Evolutionary conservation across 2,329 filamentous ascomycete species (phyloP).

Genomic region (Hymenoscyphus infarciens): DNA sequence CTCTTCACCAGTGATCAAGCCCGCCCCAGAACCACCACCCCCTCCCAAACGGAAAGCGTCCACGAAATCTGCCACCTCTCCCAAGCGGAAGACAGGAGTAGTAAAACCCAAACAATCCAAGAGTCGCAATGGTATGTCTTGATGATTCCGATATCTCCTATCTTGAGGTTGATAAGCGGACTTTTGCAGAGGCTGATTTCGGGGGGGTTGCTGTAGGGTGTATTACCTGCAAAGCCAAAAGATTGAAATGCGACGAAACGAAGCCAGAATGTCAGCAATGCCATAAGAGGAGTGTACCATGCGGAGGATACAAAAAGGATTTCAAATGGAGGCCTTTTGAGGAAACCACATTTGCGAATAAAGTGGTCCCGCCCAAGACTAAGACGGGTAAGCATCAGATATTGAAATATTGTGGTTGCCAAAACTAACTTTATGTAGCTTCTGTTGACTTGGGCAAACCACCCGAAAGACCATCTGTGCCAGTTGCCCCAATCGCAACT

Average conservation of each 20-base stretch:
- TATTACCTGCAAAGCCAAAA: slow-evolving; percentile 69
- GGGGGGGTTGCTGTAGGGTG: slow-evolving; percentile 50
- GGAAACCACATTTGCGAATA: slow-evolving; percentile 53
- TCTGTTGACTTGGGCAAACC: slow-evolving; percentile 24
- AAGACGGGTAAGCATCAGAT: slow-evolving; percentile 26
- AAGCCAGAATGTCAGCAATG: slow-evolving; percentile 68
- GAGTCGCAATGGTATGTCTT: slow-evolving; percentile 65
- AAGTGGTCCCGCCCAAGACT: slow-evolving; percentile 30
- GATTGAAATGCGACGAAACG: slow-evolving; percentile 70
- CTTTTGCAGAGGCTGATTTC: slow-evolving; percentile 13
- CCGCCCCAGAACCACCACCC: slow-evolving; percentile 31
- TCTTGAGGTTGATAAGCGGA: slow-evolving; percentile 26
- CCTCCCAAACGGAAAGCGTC: slow-evolving; percentile 29
- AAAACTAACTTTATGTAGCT: slow-evolving; percentile 17
- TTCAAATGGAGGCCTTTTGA: slow-evolving; percentile 73
- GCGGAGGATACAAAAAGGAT: slow-evolving; percentile 71
- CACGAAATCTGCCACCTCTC: slow-evolving; percentile 19
- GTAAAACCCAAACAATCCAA: slow-evolving; percentile 69
- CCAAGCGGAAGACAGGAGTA: slow-evolving; percentile 37
- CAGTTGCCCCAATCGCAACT: slow-evolving; percentile 19
- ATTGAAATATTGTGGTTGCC: background rate
- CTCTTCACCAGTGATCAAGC: slow-evolving; percentile 36
- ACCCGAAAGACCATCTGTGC: slow-evolving; percentile 16
- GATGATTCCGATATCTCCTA: slow-evolving; percentile 22
- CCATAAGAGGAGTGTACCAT: slow-evolving; percentile 59